Evolutionary conservation across 1,284 basidiomycete genomes (phyloP), one percentile per base, ranked within the genome.

Genomic region (Pterula multifida): DNA sequence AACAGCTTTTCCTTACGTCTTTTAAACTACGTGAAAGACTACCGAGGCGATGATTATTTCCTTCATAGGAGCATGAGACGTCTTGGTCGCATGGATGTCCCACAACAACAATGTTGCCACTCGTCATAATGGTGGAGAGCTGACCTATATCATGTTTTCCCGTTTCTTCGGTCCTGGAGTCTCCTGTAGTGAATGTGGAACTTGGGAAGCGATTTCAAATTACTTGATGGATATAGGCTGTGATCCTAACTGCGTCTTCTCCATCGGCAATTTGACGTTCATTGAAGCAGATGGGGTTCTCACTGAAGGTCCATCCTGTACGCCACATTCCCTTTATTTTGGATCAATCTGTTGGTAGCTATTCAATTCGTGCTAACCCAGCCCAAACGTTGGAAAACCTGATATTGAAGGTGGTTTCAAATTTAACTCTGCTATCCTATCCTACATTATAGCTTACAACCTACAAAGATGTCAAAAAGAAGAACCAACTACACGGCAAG

Each of bases 241-340:
- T 24, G 61, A 65, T 35, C 53, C 58, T 12, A 59, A 52, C 49
- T 60, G 58, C 45, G 65, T 59, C 21, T 62, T 63, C 45, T 58
- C 60, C 4, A 68, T 70, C 47, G 64, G 67, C 44, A 54, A 55
- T 21, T 54, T 70, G 59, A 66, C 63, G 1, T 57, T 79, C 49
- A 79, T 79, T 54, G 77, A 79, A 55, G 67, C 65, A 0, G 78
- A 79, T 53, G 74, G 73, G 3, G 59, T 70, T 32, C 67, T 67
- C 52, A 63, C 63, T 9, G 35, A 63, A 26, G 70, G 71, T 75
- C 42, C 65, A 58, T 52, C 60, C 62, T 6, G 66, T 60, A 3
- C 55, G 57, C 49, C 51, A 57, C 4, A 55, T 57, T 45, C 58
- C 56, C 0, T 55, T 58, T 45, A 39, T 58, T 54, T 32, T 65